phyloP scores from a whole-genome alignment of 2,329 filamentous ascomycete genomes.

The Scolecobasidium constrictum region DNA sequence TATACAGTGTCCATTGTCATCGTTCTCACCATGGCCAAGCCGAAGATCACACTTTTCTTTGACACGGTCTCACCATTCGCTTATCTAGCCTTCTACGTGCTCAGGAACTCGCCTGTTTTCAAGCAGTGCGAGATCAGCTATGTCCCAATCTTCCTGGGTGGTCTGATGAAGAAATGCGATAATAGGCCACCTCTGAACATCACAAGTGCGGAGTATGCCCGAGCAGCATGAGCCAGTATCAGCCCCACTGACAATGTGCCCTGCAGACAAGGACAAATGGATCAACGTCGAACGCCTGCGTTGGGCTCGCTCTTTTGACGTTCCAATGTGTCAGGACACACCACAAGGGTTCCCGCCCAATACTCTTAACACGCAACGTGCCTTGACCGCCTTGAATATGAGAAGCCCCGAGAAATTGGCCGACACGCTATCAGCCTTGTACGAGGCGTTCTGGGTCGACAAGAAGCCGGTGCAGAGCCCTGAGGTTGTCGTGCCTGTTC shows the following conservation, averaged over 20 bases:
- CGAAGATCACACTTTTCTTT: conserved; percentile 45
- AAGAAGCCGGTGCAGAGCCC: conserved; percentile 33
- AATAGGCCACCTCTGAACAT: conserved; percentile 45
- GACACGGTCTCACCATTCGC: conserved; percentile 51
- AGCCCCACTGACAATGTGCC: neutral
- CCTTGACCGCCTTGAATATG: conserved; percentile 37
- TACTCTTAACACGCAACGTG: conserved; percentile 32
- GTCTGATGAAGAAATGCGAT: conserved; percentile 45
- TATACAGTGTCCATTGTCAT: too few species aligned
- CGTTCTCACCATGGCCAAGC: conserved; percentile 34
- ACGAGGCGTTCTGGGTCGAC: conserved; percentile 41
- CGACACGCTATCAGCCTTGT: conserved; percentile 35
- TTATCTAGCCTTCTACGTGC: conserved; percentile 30
- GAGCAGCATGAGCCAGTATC: neutral
- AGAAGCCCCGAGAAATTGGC: conserved; percentile 30
- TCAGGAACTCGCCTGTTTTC: conserved; percentile 45
- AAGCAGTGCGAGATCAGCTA: conserved; percentile 43
- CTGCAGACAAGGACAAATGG: conserved; percentile 48
- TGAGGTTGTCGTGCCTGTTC: conserved; percentile 31
- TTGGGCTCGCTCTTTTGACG: conserved; percentile 41
- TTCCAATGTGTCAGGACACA: conserved; percentile 36
- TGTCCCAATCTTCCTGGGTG: conserved; percentile 48
- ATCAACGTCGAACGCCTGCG: conserved; percentile 42
- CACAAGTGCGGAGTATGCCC: conserved; percentile 34
- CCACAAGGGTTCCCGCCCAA: conserved; percentile 23